Conservation (phyloP, 306 rosid species). For the Pachyrhizus erosus region DNA sequence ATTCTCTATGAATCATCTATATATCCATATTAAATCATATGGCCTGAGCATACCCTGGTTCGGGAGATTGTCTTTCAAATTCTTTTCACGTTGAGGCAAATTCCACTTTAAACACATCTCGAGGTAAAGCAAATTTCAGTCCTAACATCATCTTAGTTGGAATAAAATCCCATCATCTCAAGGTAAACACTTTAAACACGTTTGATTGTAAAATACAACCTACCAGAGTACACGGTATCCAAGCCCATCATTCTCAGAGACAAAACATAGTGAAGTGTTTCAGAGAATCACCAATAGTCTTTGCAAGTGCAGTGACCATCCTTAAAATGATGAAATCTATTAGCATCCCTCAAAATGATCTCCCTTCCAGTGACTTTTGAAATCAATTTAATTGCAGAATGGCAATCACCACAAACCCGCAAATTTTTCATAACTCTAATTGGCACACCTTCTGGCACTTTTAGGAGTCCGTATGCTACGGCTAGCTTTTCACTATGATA, state of each 20-base stretch:
- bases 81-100: background rate
- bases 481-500: slow-evolving; percentile 83
- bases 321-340: slow-evolving; percentile 80
- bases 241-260: slow-evolving; percentile 57
- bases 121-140: background rate
- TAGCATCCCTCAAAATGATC: slow-evolving; percentile 76
- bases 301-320: slow-evolving; percentile 72
- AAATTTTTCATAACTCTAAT: slow-evolving; percentile 78
- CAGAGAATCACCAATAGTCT: slow-evolving; percentile 68
- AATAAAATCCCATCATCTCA: background rate
- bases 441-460: slow-evolving; percentile 68
- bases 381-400: slow-evolving; percentile 72
- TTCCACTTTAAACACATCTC: slow-evolving; percentile 2
- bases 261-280: slow-evolving; percentile 54
- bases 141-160: background rate
- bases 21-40: background rate
- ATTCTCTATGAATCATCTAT: slow-evolving; percentile 9
- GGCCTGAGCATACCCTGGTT: background rate
- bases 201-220: slow-evolving; percentile 67
- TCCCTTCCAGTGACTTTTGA: slow-evolving; percentile 77
- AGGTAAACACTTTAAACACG: no score
- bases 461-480: slow-evolving; percentile 72
- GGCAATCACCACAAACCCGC: slow-evolving; percentile 85
- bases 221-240: slow-evolving; percentile 62
- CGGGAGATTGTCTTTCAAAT: background rate